These are phyloP conservation scores for Medicago ruthenica DNA, from an alignment of 306 rosid genomes.

Conservation along the genomic window DNA sequence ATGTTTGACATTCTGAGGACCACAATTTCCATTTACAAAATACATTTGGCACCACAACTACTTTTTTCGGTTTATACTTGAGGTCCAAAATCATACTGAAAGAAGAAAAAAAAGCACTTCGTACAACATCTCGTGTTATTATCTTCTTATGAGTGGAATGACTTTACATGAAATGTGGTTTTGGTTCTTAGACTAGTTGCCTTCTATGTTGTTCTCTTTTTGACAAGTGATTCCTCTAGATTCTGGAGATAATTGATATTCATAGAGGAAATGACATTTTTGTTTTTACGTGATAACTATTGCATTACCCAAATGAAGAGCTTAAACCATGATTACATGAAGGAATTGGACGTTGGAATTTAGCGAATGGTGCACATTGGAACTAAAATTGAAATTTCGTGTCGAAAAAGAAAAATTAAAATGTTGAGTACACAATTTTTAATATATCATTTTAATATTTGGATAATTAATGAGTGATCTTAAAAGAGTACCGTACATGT, in stretches of 20 bases:
- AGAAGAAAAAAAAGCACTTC: neutral
- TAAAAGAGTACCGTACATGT: no score
- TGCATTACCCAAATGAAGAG: neutral
- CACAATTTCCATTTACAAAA: constrained; percentile 39
- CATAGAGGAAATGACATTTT: no score
- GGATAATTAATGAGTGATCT: no score
- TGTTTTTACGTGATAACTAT: no score
- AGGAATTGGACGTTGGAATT: neutral
- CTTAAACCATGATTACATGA: constrained; percentile 20
- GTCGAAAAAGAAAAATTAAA: no score
- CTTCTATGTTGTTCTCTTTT: constrained; percentile 29
- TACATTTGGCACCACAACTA: constrained; percentile 41
- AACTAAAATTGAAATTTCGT: no score
- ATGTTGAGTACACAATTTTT: no score
- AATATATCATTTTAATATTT: no score
- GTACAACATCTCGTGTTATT: constrained; percentile 30
- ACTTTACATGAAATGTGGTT: constrained; percentile 48
- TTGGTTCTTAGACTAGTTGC: constrained; percentile 22
- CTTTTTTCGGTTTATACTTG: constrained; percentile 31
- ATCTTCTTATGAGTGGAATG: constrained; percentile 23
- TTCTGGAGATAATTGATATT: neutral
- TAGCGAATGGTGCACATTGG: neutral
- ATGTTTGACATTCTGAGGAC: constrained; percentile 52
- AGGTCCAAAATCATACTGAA: constrained; percentile 39
- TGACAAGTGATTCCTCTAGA: constrained; percentile 29